These are phyloP conservation scores for Globisporangium barbulae DNA, from an alignment of 352 stramenopile genomes.

Conservation along the genomic window DNA sequence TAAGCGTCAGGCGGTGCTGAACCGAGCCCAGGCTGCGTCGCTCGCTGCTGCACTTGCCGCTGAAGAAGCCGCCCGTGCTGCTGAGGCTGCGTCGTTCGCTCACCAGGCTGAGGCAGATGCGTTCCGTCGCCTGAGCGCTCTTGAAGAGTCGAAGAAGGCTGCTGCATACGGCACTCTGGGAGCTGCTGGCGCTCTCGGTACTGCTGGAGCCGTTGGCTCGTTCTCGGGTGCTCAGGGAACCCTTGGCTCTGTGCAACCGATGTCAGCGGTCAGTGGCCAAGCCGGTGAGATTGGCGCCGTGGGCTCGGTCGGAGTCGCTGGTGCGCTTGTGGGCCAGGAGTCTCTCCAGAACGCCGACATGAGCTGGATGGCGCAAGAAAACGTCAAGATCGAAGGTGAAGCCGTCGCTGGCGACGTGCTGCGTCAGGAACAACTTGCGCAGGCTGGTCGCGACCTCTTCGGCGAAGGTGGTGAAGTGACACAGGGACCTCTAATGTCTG, in stretches of 20 bases:
- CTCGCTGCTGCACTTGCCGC: constrained; percentile 70
- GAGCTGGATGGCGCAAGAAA: constrained; percentile 84
- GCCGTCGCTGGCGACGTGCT: constrained; percentile 68
- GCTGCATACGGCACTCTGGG: constrained; percentile 46
- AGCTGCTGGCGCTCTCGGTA: constrained; percentile 52
- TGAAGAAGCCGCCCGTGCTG: constrained; percentile 69
- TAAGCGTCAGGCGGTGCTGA: constrained; percentile 59
- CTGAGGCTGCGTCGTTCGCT: constrained; percentile 64
- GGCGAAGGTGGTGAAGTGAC: constrained; percentile 76
- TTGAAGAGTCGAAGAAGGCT: constrained; percentile 54
- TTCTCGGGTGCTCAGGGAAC: constrained; percentile 52
- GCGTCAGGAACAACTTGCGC: constrained; percentile 77
- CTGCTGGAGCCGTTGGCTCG: constrained; percentile 43
- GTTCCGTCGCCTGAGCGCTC: constrained; percentile 61
- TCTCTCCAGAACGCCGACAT: constrained; percentile 81
- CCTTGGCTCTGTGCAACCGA: constrained; percentile 66
- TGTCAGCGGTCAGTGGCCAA: constrained; percentile 61
- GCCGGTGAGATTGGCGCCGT: constrained; percentile 73
- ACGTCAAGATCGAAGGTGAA: constrained; percentile 74
- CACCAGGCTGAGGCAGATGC: constrained; percentile 76
- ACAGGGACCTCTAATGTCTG: constrained; percentile 77
- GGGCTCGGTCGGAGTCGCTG: constrained; percentile 70
- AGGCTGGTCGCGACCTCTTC: constrained; percentile 83
- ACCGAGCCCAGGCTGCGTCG: constrained; percentile 65
- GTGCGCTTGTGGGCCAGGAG: constrained; percentile 73